Percentiles rank a stretch among this genome's conserved stretches.
Conservation (phyloP, 148 eudicot species). For the Spergularia bocconei region DNA sequence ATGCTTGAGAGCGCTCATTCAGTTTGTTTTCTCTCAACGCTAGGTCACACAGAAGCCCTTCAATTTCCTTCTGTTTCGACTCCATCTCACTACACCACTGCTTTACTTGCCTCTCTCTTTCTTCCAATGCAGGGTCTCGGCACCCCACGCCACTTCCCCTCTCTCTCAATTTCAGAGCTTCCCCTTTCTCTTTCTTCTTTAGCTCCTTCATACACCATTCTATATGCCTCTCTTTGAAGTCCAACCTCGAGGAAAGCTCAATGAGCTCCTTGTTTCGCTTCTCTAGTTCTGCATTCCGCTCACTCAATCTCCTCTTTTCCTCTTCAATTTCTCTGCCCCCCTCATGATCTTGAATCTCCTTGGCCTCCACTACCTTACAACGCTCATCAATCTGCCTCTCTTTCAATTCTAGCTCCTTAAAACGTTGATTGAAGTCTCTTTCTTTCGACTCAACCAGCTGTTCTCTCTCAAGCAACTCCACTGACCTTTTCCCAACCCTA, state of each 20-base stretch:
- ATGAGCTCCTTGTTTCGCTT: not conserved
- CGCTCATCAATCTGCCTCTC: not conserved
- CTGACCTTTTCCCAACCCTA: not conserved
- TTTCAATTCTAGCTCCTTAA: not conserved
- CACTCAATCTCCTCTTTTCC: not conserved
- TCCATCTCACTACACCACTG: not conserved
- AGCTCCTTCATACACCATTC: not conserved
- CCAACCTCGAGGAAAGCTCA: not conserved
- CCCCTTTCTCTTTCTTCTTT: constrained; percentile 9
- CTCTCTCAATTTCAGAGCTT: constrained; percentile 8
- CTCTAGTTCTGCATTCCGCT: not conserved
- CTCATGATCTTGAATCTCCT: not conserved
- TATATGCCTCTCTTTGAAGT: not conserved
- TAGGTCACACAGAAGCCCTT: not conserved
- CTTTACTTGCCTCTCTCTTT: not conserved
- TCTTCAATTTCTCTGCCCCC: not conserved
- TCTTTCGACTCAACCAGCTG: not conserved
- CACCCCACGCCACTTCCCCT: not conserved
- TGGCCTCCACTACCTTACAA: not conserved
- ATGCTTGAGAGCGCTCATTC: not conserved
- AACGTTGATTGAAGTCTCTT: not conserved
- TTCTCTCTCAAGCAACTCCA: not conserved
- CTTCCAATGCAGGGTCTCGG: not conserved
- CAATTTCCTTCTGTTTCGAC: constrained; percentile 11
- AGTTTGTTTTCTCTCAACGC: not conserved